Evolutionary conservation across 805 yeast genomes (phyloP).

Genomic region (Ogataea siamensis): DNA sequence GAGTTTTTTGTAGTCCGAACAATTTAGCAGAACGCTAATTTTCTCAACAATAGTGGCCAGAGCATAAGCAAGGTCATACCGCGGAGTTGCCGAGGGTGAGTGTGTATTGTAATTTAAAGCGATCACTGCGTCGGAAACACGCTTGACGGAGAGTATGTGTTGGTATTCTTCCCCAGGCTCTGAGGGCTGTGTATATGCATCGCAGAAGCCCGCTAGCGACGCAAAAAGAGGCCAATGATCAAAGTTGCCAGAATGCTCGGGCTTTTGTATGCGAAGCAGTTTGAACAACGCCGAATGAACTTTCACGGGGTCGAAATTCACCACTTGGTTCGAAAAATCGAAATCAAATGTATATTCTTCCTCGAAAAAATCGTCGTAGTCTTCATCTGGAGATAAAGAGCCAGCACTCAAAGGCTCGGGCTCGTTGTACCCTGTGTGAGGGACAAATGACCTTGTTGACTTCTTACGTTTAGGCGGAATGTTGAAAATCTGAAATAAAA

Average conservation of each 20-base stretch:
- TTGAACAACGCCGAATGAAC: conserved; percentile 33
- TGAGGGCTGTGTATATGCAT: conserved; percentile 69
- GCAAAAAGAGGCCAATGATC: conserved; percentile 25
- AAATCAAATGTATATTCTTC: conserved; percentile 34
- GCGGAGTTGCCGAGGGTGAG: conserved; percentile 27
- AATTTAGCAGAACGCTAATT: conserved; percentile 37
- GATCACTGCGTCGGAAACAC: conserved; percentile 50
- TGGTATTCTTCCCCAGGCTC: conserved; percentile 49
- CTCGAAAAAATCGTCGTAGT: conserved; percentile 20
- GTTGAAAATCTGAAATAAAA: conserved; percentile 2
- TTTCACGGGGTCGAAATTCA: conserved; percentile 27
- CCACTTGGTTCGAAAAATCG: conserved; percentile 19
- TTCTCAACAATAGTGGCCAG: conserved; percentile 38
- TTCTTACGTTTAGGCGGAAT: conserved; percentile 13
- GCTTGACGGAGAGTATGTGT: conserved; percentile 52
- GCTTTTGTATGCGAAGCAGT: conserved; percentile 25
- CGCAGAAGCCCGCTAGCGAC: conserved; percentile 42
- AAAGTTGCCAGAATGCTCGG: conserved; percentile 11
- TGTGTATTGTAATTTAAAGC: conserved; percentile 36
- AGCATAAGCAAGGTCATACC: conserved; percentile 33
- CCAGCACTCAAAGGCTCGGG: not conserved
- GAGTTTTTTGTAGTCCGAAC: conserved; percentile 42
- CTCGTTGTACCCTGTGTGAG: conserved; percentile 1
- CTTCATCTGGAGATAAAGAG: conserved; percentile 4
- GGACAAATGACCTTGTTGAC: conserved; percentile 3